Base-by-base conservation (phyloP, 164 flowering plant genomes). In the Aristolochia contorta region DNA sequence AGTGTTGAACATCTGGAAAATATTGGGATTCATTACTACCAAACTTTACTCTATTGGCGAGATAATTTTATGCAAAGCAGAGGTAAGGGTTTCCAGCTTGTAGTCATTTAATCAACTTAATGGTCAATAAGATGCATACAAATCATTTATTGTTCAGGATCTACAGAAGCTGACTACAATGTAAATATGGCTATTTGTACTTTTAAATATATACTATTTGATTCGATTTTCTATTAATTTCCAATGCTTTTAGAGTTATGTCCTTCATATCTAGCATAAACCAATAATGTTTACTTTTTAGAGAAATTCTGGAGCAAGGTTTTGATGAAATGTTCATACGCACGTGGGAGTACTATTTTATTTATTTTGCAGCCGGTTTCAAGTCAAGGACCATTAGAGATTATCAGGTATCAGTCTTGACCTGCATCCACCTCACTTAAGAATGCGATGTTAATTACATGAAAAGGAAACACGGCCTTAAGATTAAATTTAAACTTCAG, bases 1-100 rank as follows among this genome's bases (percentile, higher is more conserved):
- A 90, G 98, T 69, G 89, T 89, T 70, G 97, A 90, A 78, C 91
- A 93, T 53, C 52, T 90, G 61, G 96, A 93, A 63, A 85, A 90
- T 69, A 82, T 90, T 30, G 97, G 98, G 43, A 75, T 87, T 41
- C 96, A 93, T 68, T 90, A 87, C 76, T 85, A 83, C 72, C 87
- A 84, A 60, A 93, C 97, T 6, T 74, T 90, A 6, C 72, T 82
- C 70, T 73, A 46, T 41, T 93, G 97, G 96, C 78, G 96, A 66
- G 72, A 77, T 24, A 83, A 78, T 55, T 93, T 90, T 80, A 60
- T 81, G 70, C 84, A 67, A 86, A 81, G 20, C 73, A 80, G 59
- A 87, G 89, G 98, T 86, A 75, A 45, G 57, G 56, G 55, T 24
- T 48, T 23, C 20, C 10, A 7, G 37, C 10, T 12, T 23, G 19